A percentile compares a stretch with the other conserved stretches of the same genome.
Evolutionary conservation across 2,329 filamentous ascomycete genomes (phyloP).

Genomic region (Aaosphaeria arxii): DNA sequence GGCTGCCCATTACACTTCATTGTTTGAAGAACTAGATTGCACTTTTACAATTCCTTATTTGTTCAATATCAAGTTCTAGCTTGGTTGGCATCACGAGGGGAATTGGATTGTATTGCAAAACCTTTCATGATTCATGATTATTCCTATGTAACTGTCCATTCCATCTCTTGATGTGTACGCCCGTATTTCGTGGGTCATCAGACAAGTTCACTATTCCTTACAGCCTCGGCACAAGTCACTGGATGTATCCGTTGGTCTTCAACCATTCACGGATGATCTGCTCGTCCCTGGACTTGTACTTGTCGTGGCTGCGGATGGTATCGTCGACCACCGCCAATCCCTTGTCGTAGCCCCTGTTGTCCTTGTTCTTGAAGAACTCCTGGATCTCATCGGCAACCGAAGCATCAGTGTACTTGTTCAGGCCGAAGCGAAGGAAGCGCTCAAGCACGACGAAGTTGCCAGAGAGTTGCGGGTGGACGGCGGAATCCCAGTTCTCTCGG

Average conservation of each 20-base stretch:
- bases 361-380: conserved; percentile 80
- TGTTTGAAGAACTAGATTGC: too few relatives aligned
- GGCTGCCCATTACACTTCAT: too few relatives aligned
- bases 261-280: conserved; percentile 77
- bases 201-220: conserved; percentile 2
- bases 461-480: conserved; percentile 68
- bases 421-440: conserved; percentile 74
- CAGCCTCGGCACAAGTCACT: conserved; percentile 18
- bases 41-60: too few relatives aligned
- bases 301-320: conserved; percentile 77
- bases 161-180: too few relatives aligned
- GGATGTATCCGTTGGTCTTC: conserved; percentile 55
- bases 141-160: too few relatives aligned
- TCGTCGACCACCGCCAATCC: conserved; percentile 83
- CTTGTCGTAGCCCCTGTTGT: conserved; percentile 81
- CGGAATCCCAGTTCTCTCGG: conserved; percentile 72
- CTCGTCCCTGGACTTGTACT: conserved; percentile 77
- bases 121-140: too few relatives aligned
- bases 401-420: conserved; percentile 74
- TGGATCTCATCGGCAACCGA: conserved; percentile 73
- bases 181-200: too few relatives aligned
- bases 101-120: too few relatives aligned
- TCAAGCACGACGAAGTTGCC: conserved; percentile 85
- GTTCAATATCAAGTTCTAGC: too few relatives aligned
- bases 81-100: too few relatives aligned